Percentiles rank a stretch among this genome's conserved stretches.
These are phyloP conservation scores for Cutaneotrichosporon dermatis DNA, from an alignment of 1,284 basidiomycete species.

Conservation along the genomic window DNA sequence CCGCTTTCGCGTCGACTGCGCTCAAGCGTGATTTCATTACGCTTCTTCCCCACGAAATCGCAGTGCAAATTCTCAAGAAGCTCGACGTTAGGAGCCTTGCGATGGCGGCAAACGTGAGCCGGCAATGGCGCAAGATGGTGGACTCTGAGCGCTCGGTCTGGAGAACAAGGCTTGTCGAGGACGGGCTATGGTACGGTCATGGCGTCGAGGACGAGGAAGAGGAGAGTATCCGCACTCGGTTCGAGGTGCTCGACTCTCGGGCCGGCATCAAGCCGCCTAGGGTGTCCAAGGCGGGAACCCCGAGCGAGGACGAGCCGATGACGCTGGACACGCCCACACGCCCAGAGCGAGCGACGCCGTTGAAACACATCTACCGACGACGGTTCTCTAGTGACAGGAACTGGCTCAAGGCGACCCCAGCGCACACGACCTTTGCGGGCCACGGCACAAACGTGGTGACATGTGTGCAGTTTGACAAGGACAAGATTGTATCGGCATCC, in stretches of 20 bases:
- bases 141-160: conserved; percentile 43
- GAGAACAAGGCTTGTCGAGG: conserved; percentile 38
- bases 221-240: conserved; percentile 28
- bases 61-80: conserved; percentile 42
- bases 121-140: conserved; percentile 42
- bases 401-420: conserved; percentile 47
- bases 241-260: conserved; percentile 33
- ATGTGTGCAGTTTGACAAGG: conserved; percentile 84
- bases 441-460: conserved; percentile 88
- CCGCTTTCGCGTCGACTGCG: conserved; percentile 38
- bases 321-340: background rate
- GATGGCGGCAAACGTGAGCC: conserved; percentile 35
- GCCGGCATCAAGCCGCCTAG: background rate
- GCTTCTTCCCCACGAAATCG: conserved; percentile 44
- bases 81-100: conserved; percentile 37
- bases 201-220: conserved; percentile 48
- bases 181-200: conserved; percentile 39
- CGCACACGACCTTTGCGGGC: conserved; percentile 73
- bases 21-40: conserved; percentile 47
- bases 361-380: conserved; percentile 44
- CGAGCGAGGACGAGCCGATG: conserved; percentile 36
- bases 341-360: conserved; percentile 28
- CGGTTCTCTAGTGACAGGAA: conserved; percentile 58
- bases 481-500: conserved; percentile 82
- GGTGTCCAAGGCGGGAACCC: conserved; percentile 23